Conservation (phyloP, 1,139 yeast genomes). For the Schwanniomyces etchellsii region DNA sequence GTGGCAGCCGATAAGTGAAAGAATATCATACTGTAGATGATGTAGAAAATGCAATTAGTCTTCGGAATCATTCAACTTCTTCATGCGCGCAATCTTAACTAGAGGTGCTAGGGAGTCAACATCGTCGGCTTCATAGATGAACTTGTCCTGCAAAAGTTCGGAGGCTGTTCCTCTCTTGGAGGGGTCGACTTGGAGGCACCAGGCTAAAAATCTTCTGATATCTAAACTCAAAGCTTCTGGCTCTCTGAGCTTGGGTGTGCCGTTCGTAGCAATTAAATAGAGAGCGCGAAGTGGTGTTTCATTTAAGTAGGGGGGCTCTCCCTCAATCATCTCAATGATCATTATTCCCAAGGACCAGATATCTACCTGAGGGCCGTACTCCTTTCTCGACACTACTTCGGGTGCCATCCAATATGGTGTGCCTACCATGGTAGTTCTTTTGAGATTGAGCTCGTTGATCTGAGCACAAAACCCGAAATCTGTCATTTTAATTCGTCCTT, state of each 20-base stretch:
- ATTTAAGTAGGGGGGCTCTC: constrained; percentile 95
- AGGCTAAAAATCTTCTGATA: constrained; percentile 64
- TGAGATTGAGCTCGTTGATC: constrained; percentile 76
- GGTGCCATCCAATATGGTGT: constrained; percentile 99
- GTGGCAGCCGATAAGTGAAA: too few species aligned
- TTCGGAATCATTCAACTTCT: constrained; percentile 49
- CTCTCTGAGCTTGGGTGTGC: constrained; percentile 89
- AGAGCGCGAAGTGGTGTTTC: constrained; percentile 92
- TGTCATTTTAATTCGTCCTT: constrained; percentile 86
- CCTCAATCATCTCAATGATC: constrained; percentile 98
- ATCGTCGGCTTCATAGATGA: constrained; percentile 68
- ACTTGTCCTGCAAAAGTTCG: constrained; percentile 66
- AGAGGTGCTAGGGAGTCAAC: constrained; percentile 77
- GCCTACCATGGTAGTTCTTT: constrained; percentile 98
- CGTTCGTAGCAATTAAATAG: constrained; percentile 91
- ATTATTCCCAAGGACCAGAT: constrained; percentile 97
- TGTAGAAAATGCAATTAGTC: neutral
- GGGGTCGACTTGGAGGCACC: constrained; percentile 82
- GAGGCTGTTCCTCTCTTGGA: constrained; percentile 79
- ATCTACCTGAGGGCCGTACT: constrained; percentile 95
- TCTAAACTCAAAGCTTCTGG: constrained; percentile 71
- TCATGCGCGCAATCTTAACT: constrained; percentile 81
- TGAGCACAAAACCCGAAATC: constrained; percentile 95
- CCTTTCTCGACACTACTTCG: constrained; percentile 89
- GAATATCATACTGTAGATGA: too few species aligned